Percentiles rank a stretch among this genome's conserved stretches.
Conservation (phyloP, 2,329 filamentous ascomycete genomes). For the Hypoxylon sp. region DNA sequence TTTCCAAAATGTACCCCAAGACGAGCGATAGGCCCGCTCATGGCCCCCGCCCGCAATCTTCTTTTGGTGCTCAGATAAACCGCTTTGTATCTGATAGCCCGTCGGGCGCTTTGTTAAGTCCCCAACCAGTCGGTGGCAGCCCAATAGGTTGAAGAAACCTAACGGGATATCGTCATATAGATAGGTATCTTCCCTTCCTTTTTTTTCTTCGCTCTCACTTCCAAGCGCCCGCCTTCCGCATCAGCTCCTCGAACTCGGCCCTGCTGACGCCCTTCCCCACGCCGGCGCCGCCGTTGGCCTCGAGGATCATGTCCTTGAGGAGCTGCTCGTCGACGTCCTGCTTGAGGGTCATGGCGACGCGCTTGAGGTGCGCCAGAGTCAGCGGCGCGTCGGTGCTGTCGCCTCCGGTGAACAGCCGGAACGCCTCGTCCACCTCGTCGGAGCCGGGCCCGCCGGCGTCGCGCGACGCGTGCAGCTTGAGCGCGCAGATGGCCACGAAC, state of each 20-base stretch:
- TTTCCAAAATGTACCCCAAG: background rate
- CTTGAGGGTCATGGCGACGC: slow-evolving; percentile 83
- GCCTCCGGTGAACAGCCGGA: slow-evolving; percentile 78
- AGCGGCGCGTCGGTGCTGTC: slow-evolving; percentile 66
- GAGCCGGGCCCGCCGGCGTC: slow-evolving; percentile 56
- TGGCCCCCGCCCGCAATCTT: too few species aligned
- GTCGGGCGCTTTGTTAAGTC: background rate
- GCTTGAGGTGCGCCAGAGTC: slow-evolving; percentile 79
- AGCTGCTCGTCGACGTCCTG: slow-evolving; percentile 87
- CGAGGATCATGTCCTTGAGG: slow-evolving; percentile 91
- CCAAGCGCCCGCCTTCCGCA: slow-evolving; percentile 87
- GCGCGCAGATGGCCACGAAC: slow-evolving; percentile 88
- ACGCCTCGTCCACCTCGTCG: slow-evolving; percentile 83
- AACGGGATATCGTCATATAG: background rate
- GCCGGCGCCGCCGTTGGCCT: slow-evolving; percentile 86
- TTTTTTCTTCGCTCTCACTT: slow-evolving; percentile 60
- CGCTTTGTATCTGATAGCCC: background rate
- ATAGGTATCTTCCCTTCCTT: background rate
- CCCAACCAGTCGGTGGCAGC: background rate
- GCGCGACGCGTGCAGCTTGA: slow-evolving; percentile 78
- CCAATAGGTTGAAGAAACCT: background rate
- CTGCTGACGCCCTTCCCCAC: slow-evolving; percentile 76
- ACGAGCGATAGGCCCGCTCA: background rate
- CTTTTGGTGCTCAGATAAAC: background rate
- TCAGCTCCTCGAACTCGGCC: slow-evolving; percentile 87